Conservation (phyloP, 1,284 basidiomycete genomes). For the Austroboletus novae-zelandiae region DNA sequence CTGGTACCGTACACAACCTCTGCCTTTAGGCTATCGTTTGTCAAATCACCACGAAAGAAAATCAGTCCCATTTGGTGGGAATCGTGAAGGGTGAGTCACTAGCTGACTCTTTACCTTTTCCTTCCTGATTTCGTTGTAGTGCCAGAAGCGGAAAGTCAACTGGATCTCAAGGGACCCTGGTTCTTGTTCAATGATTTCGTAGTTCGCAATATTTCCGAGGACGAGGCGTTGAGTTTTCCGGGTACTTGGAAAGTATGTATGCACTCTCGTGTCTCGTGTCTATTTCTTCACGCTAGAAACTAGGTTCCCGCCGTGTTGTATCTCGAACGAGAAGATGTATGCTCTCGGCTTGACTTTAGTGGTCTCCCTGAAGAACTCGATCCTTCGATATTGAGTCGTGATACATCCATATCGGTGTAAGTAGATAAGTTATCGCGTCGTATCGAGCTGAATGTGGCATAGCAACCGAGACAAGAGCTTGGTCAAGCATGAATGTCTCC, state of each 20-base stretch:
- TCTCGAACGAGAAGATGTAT: slow-evolving; percentile 74
- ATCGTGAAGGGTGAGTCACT: slow-evolving; percentile 67
- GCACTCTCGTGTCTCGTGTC: not conserved
- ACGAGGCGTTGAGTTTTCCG: slow-evolving; percentile 86
- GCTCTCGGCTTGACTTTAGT: slow-evolving; percentile 59
- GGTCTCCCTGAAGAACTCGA: slow-evolving; percentile 70
- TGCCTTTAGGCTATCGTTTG: slow-evolving; percentile 69
- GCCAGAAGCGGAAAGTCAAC: slow-evolving; percentile 55
- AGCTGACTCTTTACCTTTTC: not conserved
- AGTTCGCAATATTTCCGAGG: slow-evolving; percentile 80
- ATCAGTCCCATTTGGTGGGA: slow-evolving; percentile 85
- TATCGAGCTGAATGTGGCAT: not conserved
- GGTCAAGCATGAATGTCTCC: slow-evolving; percentile 79
- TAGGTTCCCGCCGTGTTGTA: slow-evolving; percentile 89
- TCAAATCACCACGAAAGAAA: slow-evolving; percentile 78
- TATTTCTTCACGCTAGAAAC: not conserved
- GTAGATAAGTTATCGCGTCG: slow-evolving; percentile 22
- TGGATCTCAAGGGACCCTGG: slow-evolving; percentile 64
- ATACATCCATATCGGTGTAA: slow-evolving; percentile 84
- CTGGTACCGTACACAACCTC: not conserved
- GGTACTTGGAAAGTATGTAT: slow-evolving; percentile 83
- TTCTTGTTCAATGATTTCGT: slow-evolving; percentile 97
- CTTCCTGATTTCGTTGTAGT: slow-evolving; percentile 40
- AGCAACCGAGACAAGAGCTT: slow-evolving; percentile 70
- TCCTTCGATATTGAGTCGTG: slow-evolving; percentile 74